Evolutionary conservation across 2,329 filamentous ascomycete genomes (phyloP).

Genomic region (Colletotrichum sp.): DNA sequence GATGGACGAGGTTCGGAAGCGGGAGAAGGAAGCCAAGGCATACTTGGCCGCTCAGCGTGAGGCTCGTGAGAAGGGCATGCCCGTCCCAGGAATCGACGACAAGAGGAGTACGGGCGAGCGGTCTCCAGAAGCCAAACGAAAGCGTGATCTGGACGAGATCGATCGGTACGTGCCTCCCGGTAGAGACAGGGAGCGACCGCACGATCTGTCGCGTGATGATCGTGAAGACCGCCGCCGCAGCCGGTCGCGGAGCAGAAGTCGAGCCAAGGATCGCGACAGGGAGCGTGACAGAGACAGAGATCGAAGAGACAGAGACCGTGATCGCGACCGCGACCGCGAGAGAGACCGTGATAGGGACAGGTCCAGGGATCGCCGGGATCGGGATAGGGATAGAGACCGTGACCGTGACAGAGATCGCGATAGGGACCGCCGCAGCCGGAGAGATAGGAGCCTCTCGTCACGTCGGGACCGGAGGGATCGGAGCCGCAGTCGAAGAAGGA

Average conservation of each 20-base stretch:
- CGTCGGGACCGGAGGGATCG: neutral
- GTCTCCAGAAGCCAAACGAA: constrained; percentile 46
- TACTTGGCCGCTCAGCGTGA: constrained; percentile 68
- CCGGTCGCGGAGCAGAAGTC: constrained; percentile 38
- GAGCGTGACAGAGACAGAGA: constrained; percentile 32
- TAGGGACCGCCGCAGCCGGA: neutral
- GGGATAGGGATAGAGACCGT: constrained; percentile 11
- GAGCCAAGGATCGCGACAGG: constrained; percentile 34
- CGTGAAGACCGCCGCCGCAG: constrained; percentile 37
- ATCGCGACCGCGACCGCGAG: constrained; percentile 34
- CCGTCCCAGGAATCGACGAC: constrained; percentile 63
- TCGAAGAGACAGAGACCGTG: constrained; percentile 28
- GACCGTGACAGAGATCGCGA: constrained; percentile 5
- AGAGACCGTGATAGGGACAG: constrained; percentile 30
- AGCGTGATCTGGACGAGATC: constrained; percentile 40
- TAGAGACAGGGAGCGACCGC: constrained; percentile 34
- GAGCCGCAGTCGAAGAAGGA: neutral
- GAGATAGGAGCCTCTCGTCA: neutral
- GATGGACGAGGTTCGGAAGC: constrained; percentile 64
- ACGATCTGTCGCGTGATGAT: constrained; percentile 29
- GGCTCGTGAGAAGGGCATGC: constrained; percentile 62
- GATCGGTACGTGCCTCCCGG: constrained; percentile 54
- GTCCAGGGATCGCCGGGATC: constrained; percentile 10
- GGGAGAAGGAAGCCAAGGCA: constrained; percentile 68
- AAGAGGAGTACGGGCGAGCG: constrained; percentile 44